phyloP scores from a whole-genome alignment of 352 stramenopile genomes.

The Sclerospora graminicola region DNA sequence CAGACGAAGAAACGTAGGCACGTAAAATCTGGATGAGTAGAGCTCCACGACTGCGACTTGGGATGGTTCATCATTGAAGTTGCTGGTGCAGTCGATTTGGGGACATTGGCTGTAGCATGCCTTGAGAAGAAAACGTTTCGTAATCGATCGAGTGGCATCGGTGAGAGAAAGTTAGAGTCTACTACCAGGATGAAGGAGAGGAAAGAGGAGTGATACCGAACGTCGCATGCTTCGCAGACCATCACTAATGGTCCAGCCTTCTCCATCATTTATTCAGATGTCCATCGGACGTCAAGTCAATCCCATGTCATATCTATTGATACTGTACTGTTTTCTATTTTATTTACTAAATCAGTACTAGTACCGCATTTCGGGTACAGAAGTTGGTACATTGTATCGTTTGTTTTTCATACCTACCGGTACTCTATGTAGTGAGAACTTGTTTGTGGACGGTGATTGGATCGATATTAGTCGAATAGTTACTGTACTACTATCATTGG shows the following conservation, averaged over 20 bases:
- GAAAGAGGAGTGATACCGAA: conserved; percentile 1
- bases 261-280: not conserved
- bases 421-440: no score
- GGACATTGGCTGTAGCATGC: not conserved
- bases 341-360: no score
- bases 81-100: not conserved
- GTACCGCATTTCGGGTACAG: no score
- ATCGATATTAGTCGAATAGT: no score
- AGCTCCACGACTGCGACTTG: conserved; percentile 13
- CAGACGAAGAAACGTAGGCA: conserved; percentile 44
- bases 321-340: no score
- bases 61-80: not conserved
- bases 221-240: no score
- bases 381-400: no score
- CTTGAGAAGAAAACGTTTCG: conserved; percentile 10
- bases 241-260: not conserved
- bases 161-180: not conserved
- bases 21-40: conserved; percentile 20
- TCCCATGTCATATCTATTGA: no score
- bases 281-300: no score
- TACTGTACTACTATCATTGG: no score
- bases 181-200: conserved; percentile 4
- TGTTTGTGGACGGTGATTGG: no score
- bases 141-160: conserved; percentile 14
- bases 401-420: no score